Base-by-base conservation (phyloP, 169 alveolate species). In the Eimeria brunetti region DNA sequence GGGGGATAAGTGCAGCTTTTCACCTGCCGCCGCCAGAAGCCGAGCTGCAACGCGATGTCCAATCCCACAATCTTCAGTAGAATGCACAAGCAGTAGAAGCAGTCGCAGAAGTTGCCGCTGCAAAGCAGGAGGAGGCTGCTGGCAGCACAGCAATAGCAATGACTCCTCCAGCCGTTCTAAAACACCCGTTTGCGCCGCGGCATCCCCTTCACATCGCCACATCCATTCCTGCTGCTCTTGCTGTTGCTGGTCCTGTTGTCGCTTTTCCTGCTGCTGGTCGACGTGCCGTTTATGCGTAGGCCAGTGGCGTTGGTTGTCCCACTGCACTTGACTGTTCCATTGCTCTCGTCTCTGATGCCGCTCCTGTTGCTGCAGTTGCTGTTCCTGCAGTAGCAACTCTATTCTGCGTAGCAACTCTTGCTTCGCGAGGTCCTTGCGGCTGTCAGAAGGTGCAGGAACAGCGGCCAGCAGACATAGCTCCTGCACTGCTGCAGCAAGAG, bases 71-170 rank as follows among this genome's bases (percentile, higher is more conserved):
- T 85, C 91, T 2, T 27, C 78, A 33, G 56, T 38, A 33, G 49
- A 69, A 14, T 24, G 67, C 80, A 60, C 80, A 36, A 36, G 80
- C 91, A 85, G 60, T 30, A 85, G 91, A 62, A 85, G 64, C 80
- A 85, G 46, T 38, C 91, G 80, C 78, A 58, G 76, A 60, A 85
- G 62, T 69, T 56, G 91, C 91, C 36, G 91, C 41, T 85, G 91
- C 91, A 85, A 49, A 36, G 80, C 80, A 33, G 91, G 36, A 84
- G 91, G 91, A 36, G 91, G 91, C 80, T 84, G 80, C 91, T 84
- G 91, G 91, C 80, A 60, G 76, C 91, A 58, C 8, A 84, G 78
- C 60, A 58, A 80, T 56, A 84, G 41, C 78, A 84, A 49, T 46
- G 91, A 22, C 41, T 84, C 91, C 76, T 84, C 91, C 75, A 84